phyloP scores from a whole-genome alignment of 805 yeast species.

The Torulaspora maleeae region DNA sequence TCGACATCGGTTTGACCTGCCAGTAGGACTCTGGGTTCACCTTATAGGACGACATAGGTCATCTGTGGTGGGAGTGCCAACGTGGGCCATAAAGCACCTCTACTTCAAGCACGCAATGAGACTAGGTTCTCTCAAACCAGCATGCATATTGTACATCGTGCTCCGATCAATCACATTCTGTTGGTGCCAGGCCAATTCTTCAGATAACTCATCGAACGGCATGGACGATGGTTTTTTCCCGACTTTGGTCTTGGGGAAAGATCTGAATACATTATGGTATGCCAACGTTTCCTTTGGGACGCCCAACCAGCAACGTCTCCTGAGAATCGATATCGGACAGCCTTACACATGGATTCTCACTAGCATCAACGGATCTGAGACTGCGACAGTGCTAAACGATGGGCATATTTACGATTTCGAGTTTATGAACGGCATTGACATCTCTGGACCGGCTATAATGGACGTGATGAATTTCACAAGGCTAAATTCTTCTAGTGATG shows the following conservation, averaged over 20 bases:
- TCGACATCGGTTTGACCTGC: no score
- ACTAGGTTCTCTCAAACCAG: background rate
- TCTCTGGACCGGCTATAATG: conserved; percentile 25
- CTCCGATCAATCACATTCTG: background rate
- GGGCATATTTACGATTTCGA: conserved; percentile 14
- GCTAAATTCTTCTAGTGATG: conserved; percentile 1
- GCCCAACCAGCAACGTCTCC: conserved; percentile 28
- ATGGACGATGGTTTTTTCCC: conserved; percentile 14
- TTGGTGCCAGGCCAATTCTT: conserved; percentile 1
- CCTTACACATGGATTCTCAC: conserved; percentile 39
- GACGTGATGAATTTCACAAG: conserved; percentile 23
- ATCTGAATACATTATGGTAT: conserved; percentile 26
- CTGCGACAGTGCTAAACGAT: conserved; percentile 12
- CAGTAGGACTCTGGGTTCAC: no score
- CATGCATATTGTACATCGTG: background rate
- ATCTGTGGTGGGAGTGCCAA: no score
- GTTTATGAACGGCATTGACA: conserved; percentile 24
- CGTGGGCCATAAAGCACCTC: background rate
- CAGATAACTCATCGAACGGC: background rate
- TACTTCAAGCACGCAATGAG: background rate
- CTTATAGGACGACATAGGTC: no score
- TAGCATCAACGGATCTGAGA: conserved; percentile 18
- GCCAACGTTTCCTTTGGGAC: conserved; percentile 35
- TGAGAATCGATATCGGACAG: conserved; percentile 38
- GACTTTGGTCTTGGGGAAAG: conserved; percentile 25